Evolutionary conservation across 2,329 filamentous ascomycete species (phyloP).

Genomic region (Microascus cirrosus): DNA sequence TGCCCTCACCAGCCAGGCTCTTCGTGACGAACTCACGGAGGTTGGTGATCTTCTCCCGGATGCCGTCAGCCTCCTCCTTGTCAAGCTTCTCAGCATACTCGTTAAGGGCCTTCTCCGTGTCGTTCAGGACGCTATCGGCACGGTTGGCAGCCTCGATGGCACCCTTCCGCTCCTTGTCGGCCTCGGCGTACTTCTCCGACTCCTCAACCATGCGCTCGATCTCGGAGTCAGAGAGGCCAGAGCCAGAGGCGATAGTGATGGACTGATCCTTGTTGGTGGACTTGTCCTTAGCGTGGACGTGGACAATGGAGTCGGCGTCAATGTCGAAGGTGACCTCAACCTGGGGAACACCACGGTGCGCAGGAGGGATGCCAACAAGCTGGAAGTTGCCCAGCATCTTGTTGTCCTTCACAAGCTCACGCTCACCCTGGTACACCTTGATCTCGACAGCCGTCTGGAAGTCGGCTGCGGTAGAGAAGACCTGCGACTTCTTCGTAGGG

Average conservation of each 20-base stretch:
- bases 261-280: slow-evolving; percentile 99
- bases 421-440: slow-evolving; percentile 99
- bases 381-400: slow-evolving; percentile 99
- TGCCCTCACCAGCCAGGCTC: slow-evolving; percentile 86
- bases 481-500: slow-evolving; percentile 97
- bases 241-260: slow-evolving; percentile 96
- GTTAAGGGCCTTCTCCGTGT: slow-evolving; percentile 96
- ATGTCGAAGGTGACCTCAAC: slow-evolving; percentile 98
- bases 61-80: slow-evolving; percentile 87
- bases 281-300: slow-evolving; percentile 98
- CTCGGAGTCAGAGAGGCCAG: slow-evolving; percentile 87
- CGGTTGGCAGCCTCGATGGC: slow-evolving; percentile 96
- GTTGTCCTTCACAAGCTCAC: slow-evolving; percentile 97
- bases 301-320: slow-evolving; percentile 93
- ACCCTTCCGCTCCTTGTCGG: slow-evolving; percentile 93
- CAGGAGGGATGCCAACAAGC: slow-evolving; percentile 91
- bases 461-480: slow-evolving; percentile 94
- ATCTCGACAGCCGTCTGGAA: slow-evolving; percentile 99
- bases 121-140: slow-evolving; percentile 90
- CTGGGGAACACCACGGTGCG: slow-evolving; percentile 91
- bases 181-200: slow-evolving; percentile 90
- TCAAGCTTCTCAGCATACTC: slow-evolving; percentile 93
- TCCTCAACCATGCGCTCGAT: slow-evolving; percentile 97
- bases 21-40: slow-evolving; percentile 87
- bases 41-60: slow-evolving; percentile 82